Conservation (phyloP, 2,329 filamentous ascomycete species). For the Cordyceps pruinosa region DNA sequence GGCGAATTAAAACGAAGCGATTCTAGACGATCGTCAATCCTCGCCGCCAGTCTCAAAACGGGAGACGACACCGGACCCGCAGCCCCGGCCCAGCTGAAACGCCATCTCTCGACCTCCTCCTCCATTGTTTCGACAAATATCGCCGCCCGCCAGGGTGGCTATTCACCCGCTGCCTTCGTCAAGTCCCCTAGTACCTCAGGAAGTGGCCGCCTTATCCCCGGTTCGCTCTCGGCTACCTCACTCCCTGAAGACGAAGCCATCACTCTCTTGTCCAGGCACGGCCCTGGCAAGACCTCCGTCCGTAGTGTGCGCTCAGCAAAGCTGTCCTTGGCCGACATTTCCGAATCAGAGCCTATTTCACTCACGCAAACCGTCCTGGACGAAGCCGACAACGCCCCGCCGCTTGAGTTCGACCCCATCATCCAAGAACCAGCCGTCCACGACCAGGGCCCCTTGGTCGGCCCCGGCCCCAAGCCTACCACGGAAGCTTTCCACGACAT, state of each 20-base stretch:
- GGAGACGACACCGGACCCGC: constrained; percentile 16
- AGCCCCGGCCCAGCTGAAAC: constrained; percentile 26
- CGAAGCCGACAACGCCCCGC: constrained; percentile 40
- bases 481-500: constrained; percentile 30
- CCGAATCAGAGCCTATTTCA: constrained; percentile 47
- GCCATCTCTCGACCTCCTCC: constrained; percentile 42
- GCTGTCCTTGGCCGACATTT: constrained; percentile 48
- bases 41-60: constrained; percentile 40
- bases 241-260: constrained; percentile 35
- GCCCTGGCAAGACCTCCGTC: constrained; percentile 48
- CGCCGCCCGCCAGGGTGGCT: constrained; percentile 60
- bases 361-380: constrained; percentile 47
- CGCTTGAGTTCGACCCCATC: constrained; percentile 21
- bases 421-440: constrained; percentile 20
- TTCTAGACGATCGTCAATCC: constrained; percentile 57
- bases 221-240: constrained; percentile 39
- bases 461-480: constrained; percentile 11
- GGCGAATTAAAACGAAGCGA: constrained; percentile 64
- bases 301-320: constrained; percentile 45
- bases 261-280: constrained; percentile 41
- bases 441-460: no score
- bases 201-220: constrained; percentile 48
- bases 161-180: constrained; percentile 61
- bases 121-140: constrained; percentile 67
- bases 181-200: constrained; percentile 61